Conservation (phyloP, 1,284 basidiomycete genomes). For the Ceratobasidium sp. region DNA sequence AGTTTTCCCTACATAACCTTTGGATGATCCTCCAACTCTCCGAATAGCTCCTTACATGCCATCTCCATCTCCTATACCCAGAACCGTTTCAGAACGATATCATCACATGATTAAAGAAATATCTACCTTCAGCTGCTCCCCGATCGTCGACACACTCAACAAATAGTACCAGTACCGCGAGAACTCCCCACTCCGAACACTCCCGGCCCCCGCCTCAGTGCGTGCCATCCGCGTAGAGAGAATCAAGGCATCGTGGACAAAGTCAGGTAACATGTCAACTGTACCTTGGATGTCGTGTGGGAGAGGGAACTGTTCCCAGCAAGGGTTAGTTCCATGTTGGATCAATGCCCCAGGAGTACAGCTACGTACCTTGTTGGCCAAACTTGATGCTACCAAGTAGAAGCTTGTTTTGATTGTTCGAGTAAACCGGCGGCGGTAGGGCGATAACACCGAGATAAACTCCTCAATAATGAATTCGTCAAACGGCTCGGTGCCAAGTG, state of each 20-base stretch:
- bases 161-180: conserved; percentile 53
- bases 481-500: conserved; percentile 54
- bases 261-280: conserved; percentile 48
- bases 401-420: conserved; percentile 52
- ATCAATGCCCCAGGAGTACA: background rate
- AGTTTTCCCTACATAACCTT: conserved; percentile 30
- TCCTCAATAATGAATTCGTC: conserved; percentile 51
- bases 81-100: background rate
- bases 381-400: conserved; percentile 48
- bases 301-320: conserved; percentile 53
- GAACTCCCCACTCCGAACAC: conserved; percentile 53
- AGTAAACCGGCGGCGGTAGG: conserved; percentile 54
- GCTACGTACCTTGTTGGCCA: conserved; percentile 25
- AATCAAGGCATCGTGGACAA: conserved; percentile 57
- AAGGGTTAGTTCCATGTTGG: background rate
- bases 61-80: conserved; percentile 51
- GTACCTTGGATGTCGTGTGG: conserved; percentile 54
- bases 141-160: conserved; percentile 47
- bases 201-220: conserved; percentile 53
- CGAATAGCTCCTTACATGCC: conserved; percentile 53
- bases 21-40: conserved; percentile 52
- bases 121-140: conserved; percentile 49
- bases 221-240: conserved; percentile 53
- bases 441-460: conserved; percentile 53
- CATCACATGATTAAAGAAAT: background rate